Evolutionary conservation across 169 alveolate genomes (phyloP).

Genomic region (Cryptosporidium xiaoi): DNA sequence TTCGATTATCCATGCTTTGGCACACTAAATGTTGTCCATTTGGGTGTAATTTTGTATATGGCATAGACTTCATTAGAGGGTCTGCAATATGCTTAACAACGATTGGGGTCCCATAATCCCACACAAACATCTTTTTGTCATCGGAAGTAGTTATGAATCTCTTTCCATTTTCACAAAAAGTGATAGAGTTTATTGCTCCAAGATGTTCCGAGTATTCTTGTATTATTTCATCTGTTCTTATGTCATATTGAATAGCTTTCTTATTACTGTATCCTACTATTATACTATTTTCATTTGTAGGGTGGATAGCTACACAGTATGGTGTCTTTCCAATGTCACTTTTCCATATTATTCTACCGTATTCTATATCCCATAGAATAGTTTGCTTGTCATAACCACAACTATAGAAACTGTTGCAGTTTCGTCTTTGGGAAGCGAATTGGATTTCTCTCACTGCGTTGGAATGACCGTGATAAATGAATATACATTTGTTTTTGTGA

Average conservation of each 20-base stretch:
- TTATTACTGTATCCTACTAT: constrained; percentile 93
- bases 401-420: constrained; percentile 87
- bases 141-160: constrained; percentile 94
- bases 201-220: constrained; percentile 94
- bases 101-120: constrained; percentile 97
- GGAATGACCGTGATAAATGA: constrained; percentile 95
- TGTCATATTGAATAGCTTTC: constrained; percentile 92
- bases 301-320: constrained; percentile 91
- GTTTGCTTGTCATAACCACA: constrained; percentile 93
- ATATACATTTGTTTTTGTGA: constrained; percentile 89
- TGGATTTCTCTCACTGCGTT: constrained; percentile 94
- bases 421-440: constrained; percentile 77
- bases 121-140: constrained; percentile 94
- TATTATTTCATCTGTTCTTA: constrained; percentile 88
- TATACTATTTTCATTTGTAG: constrained; percentile 89
- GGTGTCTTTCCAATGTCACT: constrained; percentile 91
- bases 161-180: constrained; percentile 92
- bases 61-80: constrained; percentile 94
- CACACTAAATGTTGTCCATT: constrained; percentile 93
- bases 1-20: constrained; percentile 94
- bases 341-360: constrained; percentile 93
- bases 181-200: constrained; percentile 92
- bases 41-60: constrained; percentile 93
- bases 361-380: constrained; percentile 96
- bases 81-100: constrained; percentile 95